Evolutionary conservation across 2,329 filamentous ascomycete species (phyloP).

Genomic region (Hymenoscyphus scutula): DNA sequence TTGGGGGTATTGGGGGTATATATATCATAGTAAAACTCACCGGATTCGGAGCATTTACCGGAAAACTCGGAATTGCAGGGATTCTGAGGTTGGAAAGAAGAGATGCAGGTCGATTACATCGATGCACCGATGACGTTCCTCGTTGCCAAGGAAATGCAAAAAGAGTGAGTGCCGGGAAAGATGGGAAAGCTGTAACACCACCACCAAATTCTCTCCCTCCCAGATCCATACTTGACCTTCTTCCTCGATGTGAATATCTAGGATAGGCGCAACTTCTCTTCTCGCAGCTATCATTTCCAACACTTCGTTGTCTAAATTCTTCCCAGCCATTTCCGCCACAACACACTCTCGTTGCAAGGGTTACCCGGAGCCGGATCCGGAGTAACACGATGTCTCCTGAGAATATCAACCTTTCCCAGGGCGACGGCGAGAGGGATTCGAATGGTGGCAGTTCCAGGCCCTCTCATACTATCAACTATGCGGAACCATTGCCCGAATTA

Average conservation of each 20-base stretch:
- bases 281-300: not conserved
- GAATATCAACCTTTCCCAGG: not conserved
- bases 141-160: not conserved
- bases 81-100: too few relatives aligned
- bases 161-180: not conserved
- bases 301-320: not conserved
- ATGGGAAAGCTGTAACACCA: not conserved
- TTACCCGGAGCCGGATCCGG: not conserved
- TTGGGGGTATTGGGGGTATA: too few relatives aligned
- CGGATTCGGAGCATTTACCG: too few relatives aligned
- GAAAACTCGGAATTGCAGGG: too few relatives aligned
- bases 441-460: constrained; percentile 4
- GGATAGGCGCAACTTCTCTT: not conserved
- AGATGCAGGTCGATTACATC: too few relatives aligned
- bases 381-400: not conserved
- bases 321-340: not conserved
- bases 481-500: constrained; percentile 26
- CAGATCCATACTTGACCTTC: not conserved
- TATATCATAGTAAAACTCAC: too few relatives aligned
- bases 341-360: not conserved
- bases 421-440: not conserved
- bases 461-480: constrained; percentile 5
- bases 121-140: not conserved
- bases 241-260: not conserved
- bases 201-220: not conserved